phyloP scores from a whole-genome alignment of 1,284 basidiomycete genomes.

The Prillingera fragicola region DNA sequence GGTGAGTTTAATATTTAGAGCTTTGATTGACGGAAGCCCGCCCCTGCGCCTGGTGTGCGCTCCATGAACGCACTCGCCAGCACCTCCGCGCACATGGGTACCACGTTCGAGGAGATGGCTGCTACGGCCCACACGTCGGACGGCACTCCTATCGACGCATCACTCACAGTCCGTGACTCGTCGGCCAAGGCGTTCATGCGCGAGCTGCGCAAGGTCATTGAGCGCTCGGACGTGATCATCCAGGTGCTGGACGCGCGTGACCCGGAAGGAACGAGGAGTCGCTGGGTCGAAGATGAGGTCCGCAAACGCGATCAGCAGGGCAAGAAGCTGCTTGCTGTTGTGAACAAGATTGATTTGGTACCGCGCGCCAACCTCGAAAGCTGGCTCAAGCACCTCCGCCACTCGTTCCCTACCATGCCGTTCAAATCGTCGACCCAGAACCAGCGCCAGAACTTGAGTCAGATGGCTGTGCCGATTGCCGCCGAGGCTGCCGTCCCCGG shows the following conservation, averaged over 20 bases:
- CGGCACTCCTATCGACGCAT: constrained; percentile 54
- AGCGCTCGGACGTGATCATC: constrained; percentile 85
- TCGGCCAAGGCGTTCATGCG: constrained; percentile 64
- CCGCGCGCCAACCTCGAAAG: constrained; percentile 80
- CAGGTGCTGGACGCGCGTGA: constrained; percentile 77
- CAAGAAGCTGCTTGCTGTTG: constrained; percentile 79
- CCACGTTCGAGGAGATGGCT: constrained; percentile 44
- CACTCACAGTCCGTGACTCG: constrained; percentile 48
- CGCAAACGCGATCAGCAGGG: constrained; percentile 73
- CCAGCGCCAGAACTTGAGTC: constrained; percentile 70
- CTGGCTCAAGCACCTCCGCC: constrained; percentile 85
- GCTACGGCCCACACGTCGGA: constrained; percentile 44
- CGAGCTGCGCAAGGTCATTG: constrained; percentile 83
- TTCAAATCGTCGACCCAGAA: constrained; percentile 81
- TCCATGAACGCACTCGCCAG: constrained; percentile 14
- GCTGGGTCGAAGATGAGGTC: constrained; percentile 85
- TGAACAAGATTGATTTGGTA: constrained; percentile 92
- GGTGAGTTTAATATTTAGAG: constrained; percentile 35
- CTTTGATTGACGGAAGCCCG: constrained; percentile 3
- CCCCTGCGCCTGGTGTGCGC: constrained; percentile 5
- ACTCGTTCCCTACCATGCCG: constrained; percentile 86
- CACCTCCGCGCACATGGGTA: constrained; percentile 13
- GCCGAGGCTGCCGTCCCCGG: constrained; percentile 33
- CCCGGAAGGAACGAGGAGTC: constrained; percentile 80
- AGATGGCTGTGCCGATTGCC: constrained; percentile 40